A percentile compares a stretch with the other conserved stretches of the same genome.
Conservation (phyloP, 495 filamentous ascomycete genomes). For the Tuber borchii region DNA sequence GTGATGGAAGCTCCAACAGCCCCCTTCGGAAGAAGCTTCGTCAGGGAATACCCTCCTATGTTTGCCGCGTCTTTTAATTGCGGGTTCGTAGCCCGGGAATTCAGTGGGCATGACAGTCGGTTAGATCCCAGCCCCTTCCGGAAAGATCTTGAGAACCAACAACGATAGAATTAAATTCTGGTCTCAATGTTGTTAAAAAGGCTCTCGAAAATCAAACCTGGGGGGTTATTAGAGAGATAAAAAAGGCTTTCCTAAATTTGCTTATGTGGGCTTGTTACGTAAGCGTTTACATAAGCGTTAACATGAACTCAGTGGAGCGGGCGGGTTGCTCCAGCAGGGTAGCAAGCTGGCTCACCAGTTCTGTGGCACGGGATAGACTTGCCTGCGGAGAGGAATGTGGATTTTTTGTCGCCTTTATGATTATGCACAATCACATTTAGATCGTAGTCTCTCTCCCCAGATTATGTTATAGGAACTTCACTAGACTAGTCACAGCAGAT, state of each 20-base stretch:
- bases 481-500: background rate
- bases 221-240: background rate
- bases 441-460: background rate
- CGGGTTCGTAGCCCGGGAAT: background rate
- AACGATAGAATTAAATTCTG: background rate
- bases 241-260: background rate
- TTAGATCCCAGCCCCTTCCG: background rate
- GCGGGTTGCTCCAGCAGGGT: too few relatives aligned
- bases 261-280: too few relatives aligned
- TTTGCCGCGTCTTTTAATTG: background rate
- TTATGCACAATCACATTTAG: too few relatives aligned
- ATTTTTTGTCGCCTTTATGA: background rate
- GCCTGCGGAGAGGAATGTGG: too few relatives aligned
- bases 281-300: too few relatives aligned
- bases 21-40: background rate
- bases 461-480: background rate
- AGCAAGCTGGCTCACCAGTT: background rate
- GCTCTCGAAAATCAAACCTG: background rate
- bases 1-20: background rate
- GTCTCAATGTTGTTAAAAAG: background rate
- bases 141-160: background rate
- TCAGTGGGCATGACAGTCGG: background rate
- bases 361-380: background rate
- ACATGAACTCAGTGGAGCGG: too few relatives aligned
- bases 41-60: background rate